phyloP scores from a whole-genome alignment of 805 yeast genomes.

The Saturnispora ahearnii region DNA sequence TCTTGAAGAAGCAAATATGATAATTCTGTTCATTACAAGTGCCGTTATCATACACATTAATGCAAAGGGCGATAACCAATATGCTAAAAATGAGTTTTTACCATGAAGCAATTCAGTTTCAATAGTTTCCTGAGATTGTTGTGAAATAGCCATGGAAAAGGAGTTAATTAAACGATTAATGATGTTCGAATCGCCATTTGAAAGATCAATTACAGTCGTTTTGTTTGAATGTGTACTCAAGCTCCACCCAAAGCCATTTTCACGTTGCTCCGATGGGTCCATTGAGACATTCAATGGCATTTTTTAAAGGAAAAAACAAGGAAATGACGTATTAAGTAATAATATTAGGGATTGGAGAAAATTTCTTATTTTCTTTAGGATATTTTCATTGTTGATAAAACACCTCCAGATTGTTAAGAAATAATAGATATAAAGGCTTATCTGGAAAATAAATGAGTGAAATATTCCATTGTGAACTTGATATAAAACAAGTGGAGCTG shows the following conservation, averaged over 20 bases:
- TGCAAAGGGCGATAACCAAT: constrained; percentile 42
- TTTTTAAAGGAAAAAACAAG: not conserved
- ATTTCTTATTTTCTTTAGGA: not conserved
- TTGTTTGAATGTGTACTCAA: not conserved
- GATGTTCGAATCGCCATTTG: constrained; percentile 17
- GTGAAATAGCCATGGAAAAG: constrained; percentile 27
- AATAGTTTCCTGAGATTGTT: constrained; percentile 26
- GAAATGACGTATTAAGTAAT: not conserved
- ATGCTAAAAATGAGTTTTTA: constrained; percentile 37
- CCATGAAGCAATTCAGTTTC: constrained; percentile 16
- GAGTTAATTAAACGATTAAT: constrained; percentile 21
- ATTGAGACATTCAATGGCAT: not conserved
- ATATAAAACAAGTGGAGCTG: not conserved
- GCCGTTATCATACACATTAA: constrained; percentile 50
- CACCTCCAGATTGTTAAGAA: not conserved
- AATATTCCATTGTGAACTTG: constrained; percentile 1
- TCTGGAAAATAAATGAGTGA: not conserved
- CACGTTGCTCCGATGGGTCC: not conserved
- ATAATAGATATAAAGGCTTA: not conserved
- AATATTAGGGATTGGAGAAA: not conserved
- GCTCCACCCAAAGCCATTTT: not conserved
- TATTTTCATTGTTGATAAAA: not conserved
- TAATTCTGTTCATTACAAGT: constrained; percentile 46
- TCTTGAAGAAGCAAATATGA: constrained; percentile 47
- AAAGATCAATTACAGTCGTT: not conserved